Percentiles rank a stretch among this genome's conserved stretches.
These are phyloP conservation scores for Leucosporidium yakuticum DNA, from an alignment of 768 basidiomycete species.

Conservation along the genomic window DNA sequence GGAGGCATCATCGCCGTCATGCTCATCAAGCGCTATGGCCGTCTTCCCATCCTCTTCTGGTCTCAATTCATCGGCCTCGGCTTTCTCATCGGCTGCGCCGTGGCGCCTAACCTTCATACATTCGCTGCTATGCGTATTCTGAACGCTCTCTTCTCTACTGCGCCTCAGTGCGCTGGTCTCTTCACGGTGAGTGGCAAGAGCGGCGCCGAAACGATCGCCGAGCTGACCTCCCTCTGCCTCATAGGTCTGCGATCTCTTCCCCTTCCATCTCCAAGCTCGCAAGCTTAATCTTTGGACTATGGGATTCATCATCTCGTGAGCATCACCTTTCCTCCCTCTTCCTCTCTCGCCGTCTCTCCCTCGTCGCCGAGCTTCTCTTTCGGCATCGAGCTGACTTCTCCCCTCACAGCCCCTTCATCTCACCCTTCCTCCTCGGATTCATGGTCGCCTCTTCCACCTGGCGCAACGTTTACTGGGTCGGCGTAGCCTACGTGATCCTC, in stretches of 20 bases:
- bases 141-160: slow-evolving; percentile 56
- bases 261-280: slow-evolving; percentile 63
- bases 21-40: slow-evolving; percentile 58
- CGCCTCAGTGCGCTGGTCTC: slow-evolving; percentile 57
- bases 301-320: slow-evolving; percentile 58
- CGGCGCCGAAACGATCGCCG: no score
- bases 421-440: slow-evolving; percentile 63
- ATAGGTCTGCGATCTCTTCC: slow-evolving; percentile 55
- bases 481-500: slow-evolving; percentile 54
- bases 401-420: slow-evolving; percentile 51
- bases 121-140: slow-evolving; percentile 59
- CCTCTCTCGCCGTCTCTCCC: no score
- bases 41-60: slow-evolving; percentile 66
- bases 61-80: slow-evolving; percentile 59
- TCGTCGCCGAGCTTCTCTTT: slow-evolving; percentile 9
- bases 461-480: slow-evolving; percentile 56
- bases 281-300: slow-evolving; percentile 57
- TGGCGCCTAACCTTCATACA: slow-evolving; percentile 55
- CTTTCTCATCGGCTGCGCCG: slow-evolving; percentile 57
- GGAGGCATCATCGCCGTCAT: slow-evolving; percentile 61
- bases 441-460: slow-evolving; percentile 54
- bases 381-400: slow-evolving; percentile 41
- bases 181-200: slow-evolving; percentile 45
- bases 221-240: no score
- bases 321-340: no score